phyloP scores from a whole-genome alignment of 23 red algal genomes.

The Gracilaria domingensis region DNA sequence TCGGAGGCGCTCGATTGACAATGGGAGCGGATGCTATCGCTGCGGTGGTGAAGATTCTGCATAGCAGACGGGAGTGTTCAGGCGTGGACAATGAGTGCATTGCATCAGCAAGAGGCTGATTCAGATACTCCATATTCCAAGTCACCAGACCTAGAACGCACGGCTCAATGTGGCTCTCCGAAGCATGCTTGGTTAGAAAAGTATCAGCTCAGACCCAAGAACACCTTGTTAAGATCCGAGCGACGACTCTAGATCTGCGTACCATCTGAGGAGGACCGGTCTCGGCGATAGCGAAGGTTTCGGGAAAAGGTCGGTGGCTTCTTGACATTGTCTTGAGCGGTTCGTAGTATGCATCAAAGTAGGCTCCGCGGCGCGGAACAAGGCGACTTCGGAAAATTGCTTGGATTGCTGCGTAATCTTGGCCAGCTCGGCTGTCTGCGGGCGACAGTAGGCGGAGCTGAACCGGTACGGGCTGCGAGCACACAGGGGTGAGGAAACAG shows the following conservation, averaged over 20 bases:
- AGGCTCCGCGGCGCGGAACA: background rate
- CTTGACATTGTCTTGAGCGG: constrained; percentile 17
- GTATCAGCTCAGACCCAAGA: background rate
- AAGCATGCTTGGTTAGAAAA: background rate
- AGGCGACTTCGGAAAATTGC: constrained; percentile 19
- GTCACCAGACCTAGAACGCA: constrained; percentile 6
- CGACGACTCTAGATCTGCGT: background rate
- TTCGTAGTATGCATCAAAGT: constrained; percentile 22
- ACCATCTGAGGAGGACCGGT: background rate
- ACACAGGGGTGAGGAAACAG: no score
- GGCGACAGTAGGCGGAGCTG: no score
- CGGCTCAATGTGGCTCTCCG: background rate
- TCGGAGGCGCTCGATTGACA: constrained; percentile 44
- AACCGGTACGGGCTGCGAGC: no score
- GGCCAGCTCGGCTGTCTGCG: no score
- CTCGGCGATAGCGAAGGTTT: background rate
- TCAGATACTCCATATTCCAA: constrained; percentile 50
- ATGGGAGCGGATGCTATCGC: background rate
- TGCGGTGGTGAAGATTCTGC: background rate
- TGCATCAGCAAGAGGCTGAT: background rate
- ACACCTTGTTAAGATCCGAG: constrained; percentile 17
- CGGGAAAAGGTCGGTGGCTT: constrained; percentile 7
- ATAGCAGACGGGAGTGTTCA: background rate
- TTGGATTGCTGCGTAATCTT: background rate
- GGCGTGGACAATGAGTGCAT: background rate